These are phyloP conservation scores for Lycium barbarum DNA, from an alignment of 257 asterid genomes.

Conservation along the genomic window DNA sequence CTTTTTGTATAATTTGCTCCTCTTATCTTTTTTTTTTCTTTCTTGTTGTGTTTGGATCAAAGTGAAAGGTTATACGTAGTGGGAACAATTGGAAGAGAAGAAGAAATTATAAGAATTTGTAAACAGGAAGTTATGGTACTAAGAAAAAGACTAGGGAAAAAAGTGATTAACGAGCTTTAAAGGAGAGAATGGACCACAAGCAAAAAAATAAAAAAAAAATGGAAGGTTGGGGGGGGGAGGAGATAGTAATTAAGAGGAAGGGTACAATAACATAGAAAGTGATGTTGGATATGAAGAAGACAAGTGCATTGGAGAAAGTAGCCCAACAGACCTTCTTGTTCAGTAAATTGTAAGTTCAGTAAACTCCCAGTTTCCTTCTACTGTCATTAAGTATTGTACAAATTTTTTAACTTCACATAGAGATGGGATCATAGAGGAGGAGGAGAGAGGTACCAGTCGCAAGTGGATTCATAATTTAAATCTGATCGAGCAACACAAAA, in stretches of 20 bases:
- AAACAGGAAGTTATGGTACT: not conserved
- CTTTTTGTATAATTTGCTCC: not conserved
- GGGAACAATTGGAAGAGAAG: not conserved
- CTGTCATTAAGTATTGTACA: no score
- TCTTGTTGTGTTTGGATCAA: not conserved
- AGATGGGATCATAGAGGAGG: no score
- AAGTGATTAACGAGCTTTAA: constrained; percentile 25
- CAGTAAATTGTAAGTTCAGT: constrained; percentile 7
- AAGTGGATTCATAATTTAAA: no score
- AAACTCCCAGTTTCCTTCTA: no score
- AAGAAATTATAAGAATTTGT: constrained; percentile 15
- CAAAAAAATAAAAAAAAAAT: not conserved
- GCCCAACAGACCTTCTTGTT: constrained; percentile 31
- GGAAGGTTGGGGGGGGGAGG: no score
- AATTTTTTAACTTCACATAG: no score
- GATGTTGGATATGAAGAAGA: constrained; percentile 47
- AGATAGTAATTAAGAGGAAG: constrained; percentile 10
- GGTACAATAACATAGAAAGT: constrained; percentile 31
- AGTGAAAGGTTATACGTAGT: not conserved
- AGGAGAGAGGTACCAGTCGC: no score
- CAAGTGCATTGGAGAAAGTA: constrained; percentile 45
- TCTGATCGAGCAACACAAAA: no score
- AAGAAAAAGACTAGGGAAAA: constrained; percentile 30
- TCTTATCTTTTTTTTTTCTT: not conserved
- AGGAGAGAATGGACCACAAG: constrained; percentile 37